Base-by-base conservation (phyloP, 768 basidiomycete species). In the Asterophora lycoperdoides region DNA sequence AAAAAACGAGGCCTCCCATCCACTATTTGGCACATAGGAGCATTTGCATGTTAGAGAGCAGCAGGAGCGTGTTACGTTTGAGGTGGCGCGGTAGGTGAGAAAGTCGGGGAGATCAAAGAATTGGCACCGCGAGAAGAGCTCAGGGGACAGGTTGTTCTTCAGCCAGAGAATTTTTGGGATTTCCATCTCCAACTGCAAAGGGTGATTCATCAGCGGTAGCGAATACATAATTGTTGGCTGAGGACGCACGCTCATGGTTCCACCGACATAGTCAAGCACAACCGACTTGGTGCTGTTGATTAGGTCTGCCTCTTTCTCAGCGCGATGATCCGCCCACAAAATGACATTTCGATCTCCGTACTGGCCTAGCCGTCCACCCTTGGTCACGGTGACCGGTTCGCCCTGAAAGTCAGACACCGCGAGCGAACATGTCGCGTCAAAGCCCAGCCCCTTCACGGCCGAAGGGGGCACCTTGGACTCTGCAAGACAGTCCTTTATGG, bases 31-130 rank as follows among this genome's bases (percentile, higher is more conserved):
- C 26, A 96, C 82, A 66, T 83, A 97, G 7, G 89, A 90, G 68
- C 89, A 97, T 69, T 98, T 98, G 77, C 95, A 99, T 1, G 92
- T 91, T 40, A 97, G 72, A 1, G 94, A 98, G 67, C 96, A 98
- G 64, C 79, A 83, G 1, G 93, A 96, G 28, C 95, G 83, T 3
- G 80, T 80, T 35, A 72, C 71, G 57, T 83, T 80, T 48, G 68
- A 66, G 1, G 96, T 99, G 8, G 92, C 90, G 41, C 83, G 86
- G 73, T 94, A 98, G 0, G 96, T 97, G 44, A 99, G 77, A 72
- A 83, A 94, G 68, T 96, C 93, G n/a, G 93, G 93, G 14, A 96
- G 80, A 61, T 95, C 93, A 65, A 84, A 89, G 71, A 89, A 89
- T 58, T 90, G 86, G 68, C 86, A 89, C 46, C 72, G 72, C 18